A percentile compares a stretch with the other conserved stretches of the same genome.
Evolutionary conservation across 73 alveolate species (phyloP).

Genomic region (Symbiodinium pilosum): DNA sequence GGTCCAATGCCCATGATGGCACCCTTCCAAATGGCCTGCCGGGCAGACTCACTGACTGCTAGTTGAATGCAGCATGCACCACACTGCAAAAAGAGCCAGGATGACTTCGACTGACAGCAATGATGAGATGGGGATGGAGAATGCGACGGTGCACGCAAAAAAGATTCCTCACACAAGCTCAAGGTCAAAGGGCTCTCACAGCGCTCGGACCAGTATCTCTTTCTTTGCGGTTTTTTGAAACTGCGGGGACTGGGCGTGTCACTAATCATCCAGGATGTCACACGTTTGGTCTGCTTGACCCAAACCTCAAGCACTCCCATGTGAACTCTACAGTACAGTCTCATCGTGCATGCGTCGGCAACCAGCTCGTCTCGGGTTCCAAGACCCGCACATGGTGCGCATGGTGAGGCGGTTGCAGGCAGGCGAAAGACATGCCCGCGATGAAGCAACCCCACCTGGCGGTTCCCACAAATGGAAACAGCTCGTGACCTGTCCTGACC

Average conservation of each 20-base stretch:
- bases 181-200: not conserved
- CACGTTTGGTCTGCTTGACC: constrained; percentile 90
- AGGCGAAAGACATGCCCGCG: constrained; percentile 94
- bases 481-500: too few relatives aligned
- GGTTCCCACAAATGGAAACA: too few relatives aligned
- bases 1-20: constrained; percentile 79
- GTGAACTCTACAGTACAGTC: too few relatives aligned
- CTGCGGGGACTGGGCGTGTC: constrained; percentile 3
- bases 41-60: not conserved
- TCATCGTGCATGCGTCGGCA: too few relatives aligned
- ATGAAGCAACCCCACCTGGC: constrained; percentile 95
- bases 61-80: not conserved
- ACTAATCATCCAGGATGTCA: constrained; percentile 89
- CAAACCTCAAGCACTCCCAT: constrained; percentile 1
- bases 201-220: too few relatives aligned
- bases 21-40: constrained; percentile 91
- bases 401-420: constrained; percentile 59
- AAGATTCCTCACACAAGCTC: constrained; percentile 23
- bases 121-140: constrained; percentile 59
- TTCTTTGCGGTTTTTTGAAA: not conserved
- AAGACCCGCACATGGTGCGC: constrained; percentile 54
- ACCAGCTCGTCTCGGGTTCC: not conserved
- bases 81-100: not conserved
- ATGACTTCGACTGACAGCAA: constrained; percentile 48
- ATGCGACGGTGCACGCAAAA: constrained; percentile 93